A percentile compares a stretch with the other conserved stretches of the same genome.
These are phyloP conservation scores for Auricularia sp. DNA, from an alignment of 768 basidiomycete genomes.

Conservation along the genomic window DNA sequence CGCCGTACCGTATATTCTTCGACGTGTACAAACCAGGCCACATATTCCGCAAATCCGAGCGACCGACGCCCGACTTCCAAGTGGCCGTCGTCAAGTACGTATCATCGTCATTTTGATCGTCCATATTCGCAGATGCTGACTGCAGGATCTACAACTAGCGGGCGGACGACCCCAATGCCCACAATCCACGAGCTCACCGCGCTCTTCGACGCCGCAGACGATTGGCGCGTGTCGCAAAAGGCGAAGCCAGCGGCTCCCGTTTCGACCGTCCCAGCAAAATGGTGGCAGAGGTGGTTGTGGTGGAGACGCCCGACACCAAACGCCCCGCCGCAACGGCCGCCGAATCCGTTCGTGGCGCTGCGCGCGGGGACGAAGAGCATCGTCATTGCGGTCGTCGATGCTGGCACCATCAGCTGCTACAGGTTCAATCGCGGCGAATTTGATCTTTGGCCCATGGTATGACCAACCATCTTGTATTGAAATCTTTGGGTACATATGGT, in stretches of 20 bases:
- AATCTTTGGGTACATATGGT: too few species aligned
- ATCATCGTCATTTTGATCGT: too few species aligned
- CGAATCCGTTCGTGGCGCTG: constrained; percentile 70
- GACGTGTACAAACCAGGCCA: constrained; percentile 89
- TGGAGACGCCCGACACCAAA: constrained; percentile 21
- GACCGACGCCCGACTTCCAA: constrained; percentile 71
- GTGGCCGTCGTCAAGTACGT: constrained; percentile 81
- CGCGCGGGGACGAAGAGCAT: constrained; percentile 78
- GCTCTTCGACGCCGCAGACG: constrained; percentile 37
- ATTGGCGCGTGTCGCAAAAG: not conserved
- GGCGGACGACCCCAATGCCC: constrained; percentile 74
- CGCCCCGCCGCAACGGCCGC: constrained; percentile 23
- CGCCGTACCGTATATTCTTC: constrained; percentile 77
- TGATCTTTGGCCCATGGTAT: constrained; percentile 67
- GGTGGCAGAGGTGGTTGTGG: constrained; percentile 12
- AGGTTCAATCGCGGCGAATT: constrained; percentile 80
- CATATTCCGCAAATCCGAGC: constrained; percentile 62
- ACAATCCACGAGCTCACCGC: constrained; percentile 65
- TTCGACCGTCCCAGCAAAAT: not conserved
- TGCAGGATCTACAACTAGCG: constrained; percentile 35
- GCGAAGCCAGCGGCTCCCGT: not conserved
- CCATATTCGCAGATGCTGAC: not conserved
- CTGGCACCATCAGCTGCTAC: constrained; percentile 81
- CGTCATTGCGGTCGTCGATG: constrained; percentile 81
- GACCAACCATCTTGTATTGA: too few species aligned